phyloP scores from a whole-genome alignment of 371 early-diverging fungal genomes.

The Rhizopus sp. region DNA sequence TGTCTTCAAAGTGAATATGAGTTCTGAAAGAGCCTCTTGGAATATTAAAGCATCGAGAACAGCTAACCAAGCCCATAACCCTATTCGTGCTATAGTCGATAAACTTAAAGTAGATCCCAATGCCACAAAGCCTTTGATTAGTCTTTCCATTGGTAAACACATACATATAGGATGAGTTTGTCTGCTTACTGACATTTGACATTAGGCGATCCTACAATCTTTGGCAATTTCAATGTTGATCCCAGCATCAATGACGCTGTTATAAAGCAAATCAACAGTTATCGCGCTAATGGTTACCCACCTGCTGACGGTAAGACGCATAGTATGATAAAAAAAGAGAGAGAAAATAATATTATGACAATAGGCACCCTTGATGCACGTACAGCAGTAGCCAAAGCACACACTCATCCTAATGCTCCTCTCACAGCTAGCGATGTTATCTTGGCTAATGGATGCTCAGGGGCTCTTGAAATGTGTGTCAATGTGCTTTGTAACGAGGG shows the following conservation, averaged over 20 bases:
- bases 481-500: conserved; percentile 78
- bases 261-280: conserved; percentile 63
- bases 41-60: conserved; percentile 58
- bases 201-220: conserved; percentile 86
- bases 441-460: conserved; percentile 84
- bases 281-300: conserved; percentile 82
- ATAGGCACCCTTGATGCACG: conserved; percentile 68
- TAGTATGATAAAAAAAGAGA: background rate
- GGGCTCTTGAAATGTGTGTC: conserved; percentile 80
- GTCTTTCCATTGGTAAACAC: conserved; percentile 73
- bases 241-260: conserved; percentile 70
- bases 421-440: conserved; percentile 78
- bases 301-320: conserved; percentile 82
- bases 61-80: conserved; percentile 82
- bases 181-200: conserved; percentile 1
- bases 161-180: background rate
- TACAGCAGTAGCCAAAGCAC: conserved; percentile 75
- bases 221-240: conserved; percentile 89
- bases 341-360: background rate
- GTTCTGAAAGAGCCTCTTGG: conserved; percentile 41
- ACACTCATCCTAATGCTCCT: conserved; percentile 68
- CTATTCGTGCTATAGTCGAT: conserved; percentile 87
- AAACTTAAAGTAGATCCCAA: conserved; percentile 72
- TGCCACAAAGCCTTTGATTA: conserved; percentile 71
- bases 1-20: conserved; percentile 11